Evolutionary conservation across 345 rosid genomes (phyloP).

Genomic region (Hypericum perforatum): DNA sequence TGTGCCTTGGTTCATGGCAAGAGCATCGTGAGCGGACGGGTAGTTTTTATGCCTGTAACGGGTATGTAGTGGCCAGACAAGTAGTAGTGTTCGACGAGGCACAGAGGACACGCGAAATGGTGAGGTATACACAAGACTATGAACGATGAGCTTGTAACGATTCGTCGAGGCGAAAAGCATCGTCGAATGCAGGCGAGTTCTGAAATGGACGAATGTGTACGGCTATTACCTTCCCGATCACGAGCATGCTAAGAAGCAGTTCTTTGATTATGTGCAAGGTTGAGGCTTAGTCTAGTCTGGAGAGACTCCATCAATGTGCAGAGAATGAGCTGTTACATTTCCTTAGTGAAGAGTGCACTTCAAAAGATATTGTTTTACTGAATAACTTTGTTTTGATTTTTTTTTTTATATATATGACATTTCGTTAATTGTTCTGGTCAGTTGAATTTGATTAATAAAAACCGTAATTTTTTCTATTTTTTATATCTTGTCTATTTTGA

Average conservation of each 20-base stretch:
- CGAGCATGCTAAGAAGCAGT: constrained; percentile 14
- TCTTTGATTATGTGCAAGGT: constrained; percentile 35
- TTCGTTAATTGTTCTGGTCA: too few species aligned
- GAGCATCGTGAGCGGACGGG: too few species aligned
- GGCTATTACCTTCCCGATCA: constrained; percentile 19
- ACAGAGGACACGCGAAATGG: not conserved
- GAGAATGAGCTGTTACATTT: constrained; percentile 22
- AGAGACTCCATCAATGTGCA: constrained; percentile 25
- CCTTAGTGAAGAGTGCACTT: not conserved
- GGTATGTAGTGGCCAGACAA: not conserved
- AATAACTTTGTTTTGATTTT: too few species aligned
- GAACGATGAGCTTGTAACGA: constrained; percentile 30
- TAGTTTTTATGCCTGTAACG: not conserved
- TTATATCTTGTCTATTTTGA: too few species aligned
- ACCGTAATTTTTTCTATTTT: too few species aligned
- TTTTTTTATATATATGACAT: too few species aligned
- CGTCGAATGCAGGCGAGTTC: constrained; percentile 24
- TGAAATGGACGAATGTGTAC: constrained; percentile 32
- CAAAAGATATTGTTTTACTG: too few species aligned
- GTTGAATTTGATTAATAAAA: too few species aligned
- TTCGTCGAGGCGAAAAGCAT: constrained; percentile 19
- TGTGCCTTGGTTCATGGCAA: constrained; percentile 13
- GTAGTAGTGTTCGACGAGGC: not conserved
- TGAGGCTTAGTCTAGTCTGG: constrained; percentile 27
- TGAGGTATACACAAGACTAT: constrained; percentile 21